Conservation (phyloP, 306 rosid species). For the Begonia fuchsioides region DNA sequence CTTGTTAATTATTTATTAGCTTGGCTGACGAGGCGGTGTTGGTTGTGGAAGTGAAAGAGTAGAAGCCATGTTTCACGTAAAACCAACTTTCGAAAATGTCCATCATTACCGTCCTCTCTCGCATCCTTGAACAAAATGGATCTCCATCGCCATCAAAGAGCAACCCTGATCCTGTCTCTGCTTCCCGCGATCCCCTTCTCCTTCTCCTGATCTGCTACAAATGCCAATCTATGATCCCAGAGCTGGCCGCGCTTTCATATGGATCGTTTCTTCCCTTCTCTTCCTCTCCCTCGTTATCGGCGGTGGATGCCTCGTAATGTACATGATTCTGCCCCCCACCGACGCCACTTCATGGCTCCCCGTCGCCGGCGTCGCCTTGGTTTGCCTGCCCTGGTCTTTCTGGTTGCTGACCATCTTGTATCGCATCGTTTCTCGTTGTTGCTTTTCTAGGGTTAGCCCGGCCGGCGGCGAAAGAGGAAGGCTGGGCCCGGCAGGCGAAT, state of each 20-base stretch:
- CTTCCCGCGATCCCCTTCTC: conserved; percentile 3
- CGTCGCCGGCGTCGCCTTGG: conserved; percentile 32
- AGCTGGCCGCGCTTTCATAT: conserved; percentile 43
- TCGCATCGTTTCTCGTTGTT: conserved; percentile 35
- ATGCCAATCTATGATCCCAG: conserved; percentile 41
- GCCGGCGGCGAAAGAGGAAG: neutral
- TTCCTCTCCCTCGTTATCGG: conserved; percentile 33
- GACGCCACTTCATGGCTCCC: conserved; percentile 35
- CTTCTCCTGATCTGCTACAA: conserved; percentile 16
- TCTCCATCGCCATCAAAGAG: conserved; percentile 18
- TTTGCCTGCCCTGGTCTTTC: conserved; percentile 78
- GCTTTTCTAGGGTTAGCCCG: conserved; percentile 21
- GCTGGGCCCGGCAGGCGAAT: neutral
- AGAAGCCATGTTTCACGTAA: conserved; percentile 18
- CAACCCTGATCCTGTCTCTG: neutral
- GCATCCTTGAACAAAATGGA: conserved; percentile 17
- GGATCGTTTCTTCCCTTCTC: conserved; percentile 29
- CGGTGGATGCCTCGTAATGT: conserved; percentile 47
- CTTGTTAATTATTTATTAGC: neutral
- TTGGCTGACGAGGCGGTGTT: too few relatives aligned
- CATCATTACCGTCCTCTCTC: conserved; percentile 15
- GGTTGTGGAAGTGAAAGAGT: conserved; percentile 2
- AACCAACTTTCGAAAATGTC: conserved; percentile 22
- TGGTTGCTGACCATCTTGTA: conserved; percentile 60
- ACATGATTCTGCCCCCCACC: conserved; percentile 33